Conservation (phyloP, 2,329 filamentous ascomycete species). For the Sarocladium brachiariae region DNA sequence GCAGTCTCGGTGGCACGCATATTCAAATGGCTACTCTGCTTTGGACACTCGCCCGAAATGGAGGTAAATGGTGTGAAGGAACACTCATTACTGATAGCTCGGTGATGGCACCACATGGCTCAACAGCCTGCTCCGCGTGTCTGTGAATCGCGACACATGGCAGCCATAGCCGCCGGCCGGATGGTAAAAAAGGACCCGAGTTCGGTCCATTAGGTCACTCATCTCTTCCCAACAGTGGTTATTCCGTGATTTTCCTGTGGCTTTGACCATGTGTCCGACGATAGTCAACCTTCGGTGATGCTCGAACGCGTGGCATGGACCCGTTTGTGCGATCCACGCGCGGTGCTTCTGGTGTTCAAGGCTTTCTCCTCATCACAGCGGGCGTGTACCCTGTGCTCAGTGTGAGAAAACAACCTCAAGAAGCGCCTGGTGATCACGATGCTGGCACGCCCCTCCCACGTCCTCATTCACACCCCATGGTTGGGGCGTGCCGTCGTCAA, state of each 20-base stretch:
- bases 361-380: background rate
- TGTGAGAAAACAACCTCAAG: background rate
- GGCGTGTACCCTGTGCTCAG: background rate
- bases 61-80: too few relatives aligned
- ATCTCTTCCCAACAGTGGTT: background rate
- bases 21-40: background rate
- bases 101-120: background rate
- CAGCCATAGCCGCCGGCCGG: background rate
- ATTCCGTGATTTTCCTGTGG: background rate
- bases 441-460: background rate
- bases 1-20: background rate
- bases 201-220: background rate
- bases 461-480: background rate
- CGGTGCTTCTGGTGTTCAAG: background rate
- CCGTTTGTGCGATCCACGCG: background rate
- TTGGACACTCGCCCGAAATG: too few relatives aligned
- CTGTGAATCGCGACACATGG: conserved; percentile 5
- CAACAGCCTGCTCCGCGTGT: background rate
- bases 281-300: background rate
- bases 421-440: background rate
- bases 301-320: background rate
- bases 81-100: background rate
- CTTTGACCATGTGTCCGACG: background rate
- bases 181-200: background rate
- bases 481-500: background rate